Conservation (phyloP, 495 filamentous ascomycete genomes). For the Sphaerosporella brunnea region DNA sequence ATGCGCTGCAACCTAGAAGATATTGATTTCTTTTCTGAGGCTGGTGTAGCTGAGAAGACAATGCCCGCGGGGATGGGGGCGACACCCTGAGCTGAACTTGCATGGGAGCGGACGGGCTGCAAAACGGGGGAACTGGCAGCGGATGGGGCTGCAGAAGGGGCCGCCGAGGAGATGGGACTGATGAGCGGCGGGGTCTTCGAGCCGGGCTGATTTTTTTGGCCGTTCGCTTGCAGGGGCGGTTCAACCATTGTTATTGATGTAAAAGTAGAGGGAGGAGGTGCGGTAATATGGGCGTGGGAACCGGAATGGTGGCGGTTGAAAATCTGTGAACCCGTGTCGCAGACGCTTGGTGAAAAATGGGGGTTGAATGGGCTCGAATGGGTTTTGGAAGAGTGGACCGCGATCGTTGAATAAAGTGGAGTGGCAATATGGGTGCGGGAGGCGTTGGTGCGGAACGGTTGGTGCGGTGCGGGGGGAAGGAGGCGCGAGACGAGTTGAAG, state of each 20-base stretch:
- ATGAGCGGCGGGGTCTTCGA: constrained; percentile 11
- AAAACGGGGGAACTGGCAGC: constrained; percentile 21
- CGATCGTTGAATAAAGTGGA: no score
- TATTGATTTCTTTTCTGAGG: constrained; percentile 23
- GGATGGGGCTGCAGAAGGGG: constrained; percentile 18
- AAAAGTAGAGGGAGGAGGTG: constrained; percentile 15
- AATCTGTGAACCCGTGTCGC: background rate
- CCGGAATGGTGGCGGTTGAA: constrained; percentile 25
- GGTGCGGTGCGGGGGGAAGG: no score
- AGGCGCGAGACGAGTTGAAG: no score
- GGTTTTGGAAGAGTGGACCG: no score
- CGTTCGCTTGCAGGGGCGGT: constrained; percentile 19
- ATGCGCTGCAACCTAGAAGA: constrained; percentile 23
- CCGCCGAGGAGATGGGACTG: constrained; percentile 18
- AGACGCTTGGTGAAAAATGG: background rate
- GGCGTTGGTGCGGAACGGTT: no score
- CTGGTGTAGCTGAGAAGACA: background rate
- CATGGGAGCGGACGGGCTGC: constrained; percentile 7
- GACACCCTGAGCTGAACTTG: no score
- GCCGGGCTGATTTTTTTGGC: constrained; percentile 6
- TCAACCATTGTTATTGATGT: constrained; percentile 27
- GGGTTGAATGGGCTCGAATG: no score
- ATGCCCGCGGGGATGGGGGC: no score
- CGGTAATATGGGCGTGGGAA: constrained; percentile 18
- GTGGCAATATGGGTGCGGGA: no score